Base-by-base conservation (phyloP, 2,329 filamentous ascomycete species). In the Alternaria sp. region DNA sequence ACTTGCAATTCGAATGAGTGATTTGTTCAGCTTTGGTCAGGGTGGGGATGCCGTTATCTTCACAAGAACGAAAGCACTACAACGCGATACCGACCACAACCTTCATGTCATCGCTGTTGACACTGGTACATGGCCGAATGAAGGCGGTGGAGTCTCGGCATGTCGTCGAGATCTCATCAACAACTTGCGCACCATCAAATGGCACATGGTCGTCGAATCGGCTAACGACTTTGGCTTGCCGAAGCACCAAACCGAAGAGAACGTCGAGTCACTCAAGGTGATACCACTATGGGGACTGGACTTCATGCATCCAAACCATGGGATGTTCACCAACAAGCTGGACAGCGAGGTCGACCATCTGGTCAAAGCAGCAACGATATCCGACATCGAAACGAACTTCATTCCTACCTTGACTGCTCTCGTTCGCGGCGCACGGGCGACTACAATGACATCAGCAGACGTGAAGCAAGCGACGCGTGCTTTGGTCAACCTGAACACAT, bases 1-100 rank as follows among this genome's bases (percentile, higher is more conserved):
- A 2, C 76, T 86, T 15, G 84, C 84, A 3, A 81, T 85, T 58
- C 84, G 84, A 49, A 81, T 85, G 55, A 84, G 83, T 58, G 84
- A 86, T 71, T 74, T 86, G 15, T 82, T 84, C 70, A 85, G 81
- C 63, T 86, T 86, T 58, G 84, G 84, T 7, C 82, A 84, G 58
- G 84, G 84, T n/a, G 84, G 84, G 21, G 84, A 86, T 70, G 81
- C 84, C 5, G 82, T 85, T 44, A 82, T 85, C 56, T 84, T 84
- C 64, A 86, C 84, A 1, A 75, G 83, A 43, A 84, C 82, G 0
- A 83, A 83, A 63, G 78, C 83, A 20, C 78, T 83, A n/a, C 77
- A 80, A 57, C 84, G 83, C 12, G 80, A 82, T 47, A 81, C 77
- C 3, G 79, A 82, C 14, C 62, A 70, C 6, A 75, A 72, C 20